Conservation (phyloP, 352 stramenopile species). For the Pythium vanterpoolii region DNA sequence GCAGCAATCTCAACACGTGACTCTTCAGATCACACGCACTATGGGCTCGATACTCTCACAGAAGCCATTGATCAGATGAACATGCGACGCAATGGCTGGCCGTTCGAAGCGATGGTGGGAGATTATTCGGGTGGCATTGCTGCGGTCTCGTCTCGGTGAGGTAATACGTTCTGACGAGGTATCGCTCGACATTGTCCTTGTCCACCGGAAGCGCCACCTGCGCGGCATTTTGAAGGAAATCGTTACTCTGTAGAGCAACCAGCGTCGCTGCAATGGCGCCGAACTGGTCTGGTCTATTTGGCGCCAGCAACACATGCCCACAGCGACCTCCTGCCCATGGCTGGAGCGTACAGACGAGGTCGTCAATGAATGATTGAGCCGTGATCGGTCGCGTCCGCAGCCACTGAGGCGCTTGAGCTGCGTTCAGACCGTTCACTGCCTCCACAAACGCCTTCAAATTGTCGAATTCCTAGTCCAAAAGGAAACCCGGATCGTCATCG, state of each 20-base stretch:
- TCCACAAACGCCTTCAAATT: too few species aligned
- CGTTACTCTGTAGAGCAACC: slow-evolving; percentile 34
- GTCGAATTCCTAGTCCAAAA: too few species aligned
- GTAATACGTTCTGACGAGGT: slow-evolving; percentile 22
- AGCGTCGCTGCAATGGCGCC: slow-evolving; percentile 25
- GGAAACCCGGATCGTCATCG: too few species aligned
- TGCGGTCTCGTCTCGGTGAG: slow-evolving; percentile 26
- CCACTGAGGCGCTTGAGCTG: too few species aligned
- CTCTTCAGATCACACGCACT: too few species aligned
- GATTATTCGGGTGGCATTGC: slow-evolving; percentile 13
- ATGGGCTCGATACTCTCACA: too few species aligned
- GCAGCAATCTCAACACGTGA: not conserved
- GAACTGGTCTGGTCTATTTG: slow-evolving; percentile 26
- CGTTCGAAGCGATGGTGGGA: slow-evolving; percentile 17
- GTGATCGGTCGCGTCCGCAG: too few species aligned
- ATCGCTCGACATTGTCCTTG: slow-evolving; percentile 23
- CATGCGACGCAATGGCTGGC: slow-evolving; percentile 22
- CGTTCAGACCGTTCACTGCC: too few species aligned
- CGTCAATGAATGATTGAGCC: too few species aligned
- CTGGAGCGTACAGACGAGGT: too few species aligned
- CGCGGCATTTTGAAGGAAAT: slow-evolving; percentile 25
- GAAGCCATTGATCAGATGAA: slow-evolving; percentile 30
- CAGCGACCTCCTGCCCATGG: too few species aligned
- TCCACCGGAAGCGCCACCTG: slow-evolving; percentile 28
- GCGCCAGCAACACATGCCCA: too few species aligned